Evolutionary conservation across 108 stramenopile species (phyloP).

Genomic region (Parmales sp.): DNA sequence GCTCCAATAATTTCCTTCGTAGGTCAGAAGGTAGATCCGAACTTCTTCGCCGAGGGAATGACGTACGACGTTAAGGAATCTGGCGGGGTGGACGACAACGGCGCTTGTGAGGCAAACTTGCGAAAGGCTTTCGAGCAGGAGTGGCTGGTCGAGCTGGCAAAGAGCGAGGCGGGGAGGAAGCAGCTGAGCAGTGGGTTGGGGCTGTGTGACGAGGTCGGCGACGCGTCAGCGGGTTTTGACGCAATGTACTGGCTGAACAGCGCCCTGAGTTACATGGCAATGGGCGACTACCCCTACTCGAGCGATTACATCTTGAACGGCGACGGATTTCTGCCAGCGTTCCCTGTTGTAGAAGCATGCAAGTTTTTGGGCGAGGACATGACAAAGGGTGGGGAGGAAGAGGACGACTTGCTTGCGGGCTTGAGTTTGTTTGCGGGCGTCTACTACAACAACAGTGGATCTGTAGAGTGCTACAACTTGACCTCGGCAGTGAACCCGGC

Average conservation of each 20-base stretch:
- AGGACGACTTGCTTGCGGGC: background rate
- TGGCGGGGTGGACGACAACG: background rate
- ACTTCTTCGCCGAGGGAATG: conserved; percentile 11
- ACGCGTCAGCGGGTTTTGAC: background rate
- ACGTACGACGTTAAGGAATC: conserved; percentile 10
- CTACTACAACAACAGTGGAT: conserved; percentile 6
- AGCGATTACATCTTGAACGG: conserved; percentile 34
- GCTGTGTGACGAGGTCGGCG: background rate
- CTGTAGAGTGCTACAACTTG: background rate
- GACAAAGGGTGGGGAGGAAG: background rate
- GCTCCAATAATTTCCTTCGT: conserved; percentile 38
- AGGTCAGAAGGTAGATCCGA: background rate
- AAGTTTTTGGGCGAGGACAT: background rate
- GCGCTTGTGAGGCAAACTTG: conserved; percentile 13
- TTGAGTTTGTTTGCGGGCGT: background rate
- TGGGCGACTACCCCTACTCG: conserved; percentile 57
- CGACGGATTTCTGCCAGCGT: conserved; percentile 7
- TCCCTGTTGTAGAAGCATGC: conserved; percentile 14
- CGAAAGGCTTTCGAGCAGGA: background rate
- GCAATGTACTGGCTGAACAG: conserved; percentile 4
- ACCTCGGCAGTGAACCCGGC: background rate
- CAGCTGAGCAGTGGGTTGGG: background rate
- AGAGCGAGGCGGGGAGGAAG: too few relatives aligned
- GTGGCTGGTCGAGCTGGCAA: background rate
- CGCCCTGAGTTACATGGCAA: conserved; percentile 37